Percentiles rank a stretch among this genome's conserved stretches.
These are phyloP conservation scores for Lasiosphaeris hirsuta DNA, from an alignment of 495 filamentous ascomycete species.

Conservation along the genomic window DNA sequence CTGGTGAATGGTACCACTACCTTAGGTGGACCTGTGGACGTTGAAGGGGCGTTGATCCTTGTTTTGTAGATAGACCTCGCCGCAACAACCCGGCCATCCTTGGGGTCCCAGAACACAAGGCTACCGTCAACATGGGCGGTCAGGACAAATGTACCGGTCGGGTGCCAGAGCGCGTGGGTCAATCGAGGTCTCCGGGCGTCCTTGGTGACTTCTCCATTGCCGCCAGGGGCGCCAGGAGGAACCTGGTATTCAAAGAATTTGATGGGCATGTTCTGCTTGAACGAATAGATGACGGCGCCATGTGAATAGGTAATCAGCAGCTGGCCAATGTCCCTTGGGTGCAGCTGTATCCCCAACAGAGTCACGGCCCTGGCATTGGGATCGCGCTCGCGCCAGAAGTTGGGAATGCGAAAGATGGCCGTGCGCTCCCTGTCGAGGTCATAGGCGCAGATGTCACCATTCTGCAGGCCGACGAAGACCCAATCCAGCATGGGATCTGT, in stretches of 20 bases:
- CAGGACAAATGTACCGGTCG: slow-evolving; percentile 84
- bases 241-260: slow-evolving; percentile 82
- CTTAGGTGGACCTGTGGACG: slow-evolving; percentile 35
- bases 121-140: slow-evolving; percentile 88
- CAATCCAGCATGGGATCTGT: slow-evolving; percentile 90
- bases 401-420: slow-evolving; percentile 74
- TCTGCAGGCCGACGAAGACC: slow-evolving; percentile 73
- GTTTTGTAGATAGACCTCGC: slow-evolving; percentile 73
- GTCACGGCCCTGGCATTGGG: slow-evolving; percentile 36
- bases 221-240: slow-evolving; percentile 81
- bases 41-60: slow-evolving; percentile 58
- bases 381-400: slow-evolving; percentile 71
- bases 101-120: slow-evolving; percentile 90
- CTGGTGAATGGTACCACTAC: slow-evolving; percentile 62
- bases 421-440: slow-evolving; percentile 79
- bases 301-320: slow-evolving; percentile 82
- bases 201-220: slow-evolving; percentile 48
- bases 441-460: slow-evolving; percentile 81
- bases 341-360: slow-evolving; percentile 71
- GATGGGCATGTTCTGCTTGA: slow-evolving; percentile 77
- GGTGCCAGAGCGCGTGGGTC: slow-evolving; percentile 86
- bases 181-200: slow-evolving; percentile 66
- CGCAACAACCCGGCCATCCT: slow-evolving; percentile 81
- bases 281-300: slow-evolving; percentile 84
- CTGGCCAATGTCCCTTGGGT: slow-evolving; percentile 90